Conservation (phyloP, 176 grass and related monocot species). For the Bromus sterilis region DNA sequence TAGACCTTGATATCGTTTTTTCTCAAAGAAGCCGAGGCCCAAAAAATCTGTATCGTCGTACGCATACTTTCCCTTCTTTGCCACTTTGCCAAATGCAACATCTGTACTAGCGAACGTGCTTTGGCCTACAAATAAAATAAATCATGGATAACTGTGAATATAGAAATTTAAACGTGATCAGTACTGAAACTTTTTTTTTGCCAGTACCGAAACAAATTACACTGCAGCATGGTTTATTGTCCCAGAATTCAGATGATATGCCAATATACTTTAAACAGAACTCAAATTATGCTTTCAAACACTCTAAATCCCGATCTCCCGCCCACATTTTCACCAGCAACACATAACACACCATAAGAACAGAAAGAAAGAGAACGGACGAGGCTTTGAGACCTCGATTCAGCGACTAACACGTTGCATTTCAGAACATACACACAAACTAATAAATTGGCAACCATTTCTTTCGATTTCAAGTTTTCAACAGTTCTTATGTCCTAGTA, state of each 20-base stretch:
- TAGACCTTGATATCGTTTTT: slow-evolving; percentile 37
- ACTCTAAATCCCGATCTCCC: not conserved
- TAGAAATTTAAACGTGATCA: not conserved
- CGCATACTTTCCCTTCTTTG: slow-evolving; percentile 21
- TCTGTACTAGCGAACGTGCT: slow-evolving; percentile 20
- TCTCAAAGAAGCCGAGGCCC: slow-evolving; percentile 51
- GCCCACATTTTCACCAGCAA: not conserved
- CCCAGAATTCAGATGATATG: not conserved
- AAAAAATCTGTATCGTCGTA: slow-evolving; percentile 38
- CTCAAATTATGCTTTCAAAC: not conserved
- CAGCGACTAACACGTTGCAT: too few species aligned
- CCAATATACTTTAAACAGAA: not conserved
- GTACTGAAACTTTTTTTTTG: not conserved
- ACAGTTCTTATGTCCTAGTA: not conserved
- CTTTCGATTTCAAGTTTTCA: not conserved
- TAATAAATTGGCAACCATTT: not conserved
- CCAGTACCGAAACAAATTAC: not conserved
- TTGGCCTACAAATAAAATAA: slow-evolving; percentile 16
- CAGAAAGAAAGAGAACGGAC: not conserved
- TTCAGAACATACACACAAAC: not conserved
- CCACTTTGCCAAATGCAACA: slow-evolving; percentile 4
- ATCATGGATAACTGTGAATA: not conserved
- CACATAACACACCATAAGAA: not conserved
- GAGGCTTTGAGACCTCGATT: not conserved
- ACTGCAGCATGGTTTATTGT: not conserved